Base-by-base conservation (phyloP, 2,329 filamentous ascomycete species). In the Macrophomina phaseolina region DNA sequence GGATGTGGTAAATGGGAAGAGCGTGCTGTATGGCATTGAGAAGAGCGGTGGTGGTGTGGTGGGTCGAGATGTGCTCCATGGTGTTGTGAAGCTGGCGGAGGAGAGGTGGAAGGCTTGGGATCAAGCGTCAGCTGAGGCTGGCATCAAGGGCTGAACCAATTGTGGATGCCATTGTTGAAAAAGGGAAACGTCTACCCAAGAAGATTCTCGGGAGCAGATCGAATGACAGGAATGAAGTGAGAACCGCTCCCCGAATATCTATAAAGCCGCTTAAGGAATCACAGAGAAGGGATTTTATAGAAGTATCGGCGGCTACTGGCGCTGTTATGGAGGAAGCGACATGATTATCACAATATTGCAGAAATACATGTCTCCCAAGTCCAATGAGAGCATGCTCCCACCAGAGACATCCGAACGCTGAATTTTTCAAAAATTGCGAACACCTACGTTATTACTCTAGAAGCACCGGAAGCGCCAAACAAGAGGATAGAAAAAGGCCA, bases 31-130 rank as follows among this genome's bases (percentile, higher is more conserved):
- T 23, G 85, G 87, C 14, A 81, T 89, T 7, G 92, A 95, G 73
- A 98, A 97, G 83, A 88, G 85, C 70, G 95, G 95, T 11, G 95
- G 94, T 6, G 86, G 87, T 9, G 82, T 88, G 7, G 81, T 95
- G 45, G 90, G 89, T 7, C 86, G 84, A 30, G 84, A 87, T 67
- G 81, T 89, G 67, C 82, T 94, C 76, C 85, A 80, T 69, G 81
- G 84, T 48, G 82, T 92, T 70, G 83, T 90, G 7, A 80, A 80
- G 34, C 76, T 87, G 64, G 89, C 90, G 1, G 84, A 86, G 70
- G 82, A 83, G 68, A 86, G 91, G 72, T 94, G 91, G 85, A 81
- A 82, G 52, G 85, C 90, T 70, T 85, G 85, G 75, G 78, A 83
- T 30, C 60, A 45, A 8, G 72, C 71, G 28, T 48, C 42, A 8